Evolutionary conservation across 2,329 filamentous ascomycete species (phyloP).

Genomic region (Pyricularia pennisetigena): DNA sequence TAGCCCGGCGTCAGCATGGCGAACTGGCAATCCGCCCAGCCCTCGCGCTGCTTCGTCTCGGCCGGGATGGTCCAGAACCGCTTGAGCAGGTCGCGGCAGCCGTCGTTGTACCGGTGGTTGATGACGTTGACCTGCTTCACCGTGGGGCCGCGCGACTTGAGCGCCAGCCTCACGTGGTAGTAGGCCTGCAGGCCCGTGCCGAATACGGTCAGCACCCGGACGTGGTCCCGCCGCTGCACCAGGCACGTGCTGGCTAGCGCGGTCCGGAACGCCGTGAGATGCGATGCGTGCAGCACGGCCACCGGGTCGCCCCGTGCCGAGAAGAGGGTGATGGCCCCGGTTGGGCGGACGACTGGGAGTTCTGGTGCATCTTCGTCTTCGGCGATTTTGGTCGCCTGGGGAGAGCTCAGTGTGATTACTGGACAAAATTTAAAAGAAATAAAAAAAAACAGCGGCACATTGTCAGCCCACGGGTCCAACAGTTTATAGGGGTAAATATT

Average conservation of each 20-base stretch:
- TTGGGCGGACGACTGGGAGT: slow-evolving; percentile 33
- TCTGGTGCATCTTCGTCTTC: background rate
- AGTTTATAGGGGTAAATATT: too few species aligned
- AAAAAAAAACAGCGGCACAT: background rate
- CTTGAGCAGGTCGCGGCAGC: slow-evolving; percentile 39
- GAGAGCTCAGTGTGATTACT: slow-evolving; percentile 55
- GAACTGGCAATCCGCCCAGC: slow-evolving; percentile 59
- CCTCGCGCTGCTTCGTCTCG: slow-evolving; percentile 42
- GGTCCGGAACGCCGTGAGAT: slow-evolving; percentile 73
- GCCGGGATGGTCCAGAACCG: slow-evolving; percentile 33
- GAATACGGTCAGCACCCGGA: slow-evolving; percentile 74
- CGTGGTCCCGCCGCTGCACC: slow-evolving; percentile 52
- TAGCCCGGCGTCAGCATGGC: slow-evolving; percentile 60
- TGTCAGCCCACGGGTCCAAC: background rate
- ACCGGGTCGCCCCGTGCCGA: slow-evolving; percentile 48
- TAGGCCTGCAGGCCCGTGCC: slow-evolving; percentile 85
- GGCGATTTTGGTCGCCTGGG: slow-evolving; percentile 14
- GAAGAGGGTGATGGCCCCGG: slow-evolving; percentile 62
- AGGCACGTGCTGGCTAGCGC: slow-evolving; percentile 62
- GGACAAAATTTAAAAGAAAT: too few species aligned
- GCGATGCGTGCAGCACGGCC: slow-evolving; percentile 62
- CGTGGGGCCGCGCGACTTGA: slow-evolving; percentile 60
- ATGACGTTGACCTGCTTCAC: slow-evolving; percentile 77
- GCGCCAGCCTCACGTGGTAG: slow-evolving; percentile 82
- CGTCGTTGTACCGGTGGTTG: slow-evolving; percentile 59